phyloP scores from a whole-genome alignment of 2,329 filamentous ascomycete species.

The Atkinsonella hypoxylon region DNA sequence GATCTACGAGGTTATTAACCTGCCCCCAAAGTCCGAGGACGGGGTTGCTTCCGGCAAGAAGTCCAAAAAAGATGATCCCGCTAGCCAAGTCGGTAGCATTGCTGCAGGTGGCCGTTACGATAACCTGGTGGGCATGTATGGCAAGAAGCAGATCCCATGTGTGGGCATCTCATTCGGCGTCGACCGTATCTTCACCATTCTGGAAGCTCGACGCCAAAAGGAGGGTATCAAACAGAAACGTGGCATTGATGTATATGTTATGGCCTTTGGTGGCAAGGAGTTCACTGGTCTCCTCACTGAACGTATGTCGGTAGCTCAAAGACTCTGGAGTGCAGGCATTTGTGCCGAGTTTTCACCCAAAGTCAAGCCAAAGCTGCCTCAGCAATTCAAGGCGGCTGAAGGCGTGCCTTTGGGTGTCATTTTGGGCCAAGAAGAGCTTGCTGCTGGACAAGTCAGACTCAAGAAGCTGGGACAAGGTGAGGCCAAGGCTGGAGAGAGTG shows the following conservation, averaged over 20 bases:
- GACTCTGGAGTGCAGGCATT: slow-evolving; percentile 77
- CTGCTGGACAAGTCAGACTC: slow-evolving; percentile 71
- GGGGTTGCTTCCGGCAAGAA: slow-evolving; percentile 26
- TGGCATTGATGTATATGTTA: slow-evolving; percentile 75
- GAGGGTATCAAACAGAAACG: slow-evolving; percentile 48
- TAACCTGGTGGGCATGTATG: slow-evolving; percentile 89
- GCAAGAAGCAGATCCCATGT: slow-evolving; percentile 63
- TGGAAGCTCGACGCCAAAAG: slow-evolving; percentile 60
- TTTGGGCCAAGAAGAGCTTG: slow-evolving; percentile 81
- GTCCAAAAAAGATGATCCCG: slow-evolving; percentile 39
- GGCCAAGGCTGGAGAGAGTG: slow-evolving; percentile 57
- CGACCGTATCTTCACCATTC: slow-evolving; percentile 89
- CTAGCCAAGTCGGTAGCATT: slow-evolving; percentile 65
- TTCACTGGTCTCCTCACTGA: slow-evolving; percentile 72
- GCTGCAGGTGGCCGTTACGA: slow-evolving; percentile 89
- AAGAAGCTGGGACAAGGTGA: slow-evolving; percentile 67
- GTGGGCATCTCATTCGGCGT: slow-evolving; percentile 75
- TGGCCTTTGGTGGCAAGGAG: slow-evolving; percentile 84
- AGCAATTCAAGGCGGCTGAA: slow-evolving; percentile 89
- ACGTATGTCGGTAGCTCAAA: slow-evolving; percentile 67
- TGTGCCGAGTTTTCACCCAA: slow-evolving; percentile 79
- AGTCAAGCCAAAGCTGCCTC: slow-evolving; percentile 74
- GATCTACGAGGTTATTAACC: slow-evolving; percentile 82
- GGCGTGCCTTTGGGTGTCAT: slow-evolving; percentile 80
- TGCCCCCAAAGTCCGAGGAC: slow-evolving; percentile 25